Conservation (phyloP, 2,329 filamentous ascomycete genomes). For the Claviceps spartinae region DNA sequence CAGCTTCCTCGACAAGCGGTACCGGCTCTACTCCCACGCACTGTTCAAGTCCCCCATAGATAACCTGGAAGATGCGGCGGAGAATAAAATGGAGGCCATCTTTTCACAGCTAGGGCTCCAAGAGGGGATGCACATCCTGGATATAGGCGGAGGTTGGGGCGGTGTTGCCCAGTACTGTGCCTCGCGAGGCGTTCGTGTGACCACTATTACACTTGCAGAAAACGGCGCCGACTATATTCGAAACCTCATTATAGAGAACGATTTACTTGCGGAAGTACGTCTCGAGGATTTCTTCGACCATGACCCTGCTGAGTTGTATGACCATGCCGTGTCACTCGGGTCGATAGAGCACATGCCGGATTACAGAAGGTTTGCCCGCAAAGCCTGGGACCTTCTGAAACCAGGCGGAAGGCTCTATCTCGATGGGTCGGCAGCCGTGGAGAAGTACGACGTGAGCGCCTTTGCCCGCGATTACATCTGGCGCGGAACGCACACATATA, state of each 20-base stretch:
- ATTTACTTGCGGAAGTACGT: neutral
- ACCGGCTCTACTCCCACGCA: slow-evolving; percentile 1
- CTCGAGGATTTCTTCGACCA: slow-evolving; percentile 3
- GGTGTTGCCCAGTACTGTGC: slow-evolving; percentile 2
- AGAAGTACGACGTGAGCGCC: slow-evolving; percentile 1
- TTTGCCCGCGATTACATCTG: slow-evolving; percentile 2
- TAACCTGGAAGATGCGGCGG: neutral
- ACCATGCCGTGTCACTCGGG: neutral
- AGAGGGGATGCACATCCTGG: neutral
- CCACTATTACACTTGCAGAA: neutral
- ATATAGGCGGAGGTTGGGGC: slow-evolving; percentile 2
- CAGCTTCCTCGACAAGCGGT: neutral
- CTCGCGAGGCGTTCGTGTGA: slow-evolving; percentile 1
- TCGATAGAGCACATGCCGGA: slow-evolving; percentile 3
- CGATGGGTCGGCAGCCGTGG: neutral
- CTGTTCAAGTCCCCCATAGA: neutral
- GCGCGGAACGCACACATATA: slow-evolving; percentile 1
- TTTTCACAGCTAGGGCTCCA: neutral
- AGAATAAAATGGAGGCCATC: slow-evolving; percentile 1
- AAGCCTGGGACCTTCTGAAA: neutral
- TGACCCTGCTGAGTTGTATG: neutral
- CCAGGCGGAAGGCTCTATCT: slow-evolving; percentile 1
- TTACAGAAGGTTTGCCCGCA: neutral
- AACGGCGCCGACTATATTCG: neutral
- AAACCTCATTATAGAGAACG: neutral